These are phyloP conservation scores for Penicillium goetzii DNA, from an alignment of 495 filamentous ascomycete species.

Conservation along the genomic window DNA sequence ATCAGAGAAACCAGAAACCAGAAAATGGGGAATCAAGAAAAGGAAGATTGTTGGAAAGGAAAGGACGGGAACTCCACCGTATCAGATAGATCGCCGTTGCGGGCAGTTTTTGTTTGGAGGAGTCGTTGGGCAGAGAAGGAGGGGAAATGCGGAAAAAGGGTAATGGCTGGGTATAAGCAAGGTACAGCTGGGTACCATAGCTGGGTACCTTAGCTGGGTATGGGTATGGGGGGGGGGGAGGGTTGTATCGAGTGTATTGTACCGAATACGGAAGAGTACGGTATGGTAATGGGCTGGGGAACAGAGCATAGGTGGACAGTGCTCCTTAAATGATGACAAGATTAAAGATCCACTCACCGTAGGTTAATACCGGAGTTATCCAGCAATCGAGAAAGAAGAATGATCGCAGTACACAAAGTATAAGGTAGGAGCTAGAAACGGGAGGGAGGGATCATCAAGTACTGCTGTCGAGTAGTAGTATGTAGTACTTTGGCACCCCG, in stretches of 20 bases:
- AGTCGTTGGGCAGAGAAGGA: constrained; percentile 17
- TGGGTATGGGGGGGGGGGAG: no score
- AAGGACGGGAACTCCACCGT: constrained; percentile 7
- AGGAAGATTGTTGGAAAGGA: not conserved
- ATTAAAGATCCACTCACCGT: not conserved
- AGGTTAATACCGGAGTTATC: not conserved
- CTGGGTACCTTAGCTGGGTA: not conserved
- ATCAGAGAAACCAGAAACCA: no score
- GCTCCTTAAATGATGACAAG: no score
- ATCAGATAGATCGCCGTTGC: constrained; percentile 32
- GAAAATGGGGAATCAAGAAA: not conserved
- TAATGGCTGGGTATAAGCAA: not conserved
- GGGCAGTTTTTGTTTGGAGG: constrained; percentile 1
- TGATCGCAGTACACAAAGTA: no score
- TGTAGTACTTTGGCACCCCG: constrained; percentile 4
- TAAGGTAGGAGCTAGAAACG: not conserved
- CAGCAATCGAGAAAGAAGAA: not conserved
- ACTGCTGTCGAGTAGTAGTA: no score
- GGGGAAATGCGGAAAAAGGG: not conserved
- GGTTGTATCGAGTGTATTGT: not conserved
- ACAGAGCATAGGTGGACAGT: no score
- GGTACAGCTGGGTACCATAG: not conserved
- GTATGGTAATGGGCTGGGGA: not conserved
- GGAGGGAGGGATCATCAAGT: not conserved
- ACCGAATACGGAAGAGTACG: not conserved